Evolutionary conservation across 2,329 filamentous ascomycete species (phyloP), one percentile per base, ranked within the genome.

Genomic region (Mycocentrospora acerina): DNA sequence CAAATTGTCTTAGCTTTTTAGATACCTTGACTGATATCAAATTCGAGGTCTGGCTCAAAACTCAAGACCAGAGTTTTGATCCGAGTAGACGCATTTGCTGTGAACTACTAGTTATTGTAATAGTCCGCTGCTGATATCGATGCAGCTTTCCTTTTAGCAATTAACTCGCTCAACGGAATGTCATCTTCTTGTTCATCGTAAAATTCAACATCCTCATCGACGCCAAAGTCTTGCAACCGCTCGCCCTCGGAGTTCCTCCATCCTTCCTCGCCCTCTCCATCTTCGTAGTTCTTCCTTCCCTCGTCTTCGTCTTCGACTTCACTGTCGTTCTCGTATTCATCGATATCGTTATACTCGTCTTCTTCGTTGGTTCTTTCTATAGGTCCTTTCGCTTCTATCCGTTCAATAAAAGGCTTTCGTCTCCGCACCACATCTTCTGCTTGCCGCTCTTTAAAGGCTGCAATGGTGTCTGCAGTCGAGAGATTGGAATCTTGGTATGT

Each of bases 201-300:
- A 31, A 83, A 83, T 46, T 89, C 84, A 0, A 77, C 78, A 11
- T 87, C 85, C 55, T 89, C 85, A 52, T 91, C 88, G 0, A 93
- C 86, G 2, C 88, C 88, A 57, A 83, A 93, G 55, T 93, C 88
- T 28, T 78, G 74, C 33, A 93, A 67, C 24, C 81, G 73, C 58
- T 91, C 86, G 2, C 87, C 88, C 35, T 91, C 86, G 0, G 80
- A 75, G 51, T 90, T 91, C 0, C 76, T 80, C 87, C 87, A 93
- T 4, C 71, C 77, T 28, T 76, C 75, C 55, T 79, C 74, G 4
- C 77, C 79, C 74, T 72, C 36, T 63, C 58, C 9, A 46, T 54
- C 35, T 37, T 42, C 42, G 11, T 53, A 27, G 6, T 54, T 46
- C 27, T 37, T 51, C 30, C 30, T 49, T 29, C 27, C 35, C 28